Conservation (phyloP, 176 grass and related monocot species). For the Leersia perrieri region DNA sequence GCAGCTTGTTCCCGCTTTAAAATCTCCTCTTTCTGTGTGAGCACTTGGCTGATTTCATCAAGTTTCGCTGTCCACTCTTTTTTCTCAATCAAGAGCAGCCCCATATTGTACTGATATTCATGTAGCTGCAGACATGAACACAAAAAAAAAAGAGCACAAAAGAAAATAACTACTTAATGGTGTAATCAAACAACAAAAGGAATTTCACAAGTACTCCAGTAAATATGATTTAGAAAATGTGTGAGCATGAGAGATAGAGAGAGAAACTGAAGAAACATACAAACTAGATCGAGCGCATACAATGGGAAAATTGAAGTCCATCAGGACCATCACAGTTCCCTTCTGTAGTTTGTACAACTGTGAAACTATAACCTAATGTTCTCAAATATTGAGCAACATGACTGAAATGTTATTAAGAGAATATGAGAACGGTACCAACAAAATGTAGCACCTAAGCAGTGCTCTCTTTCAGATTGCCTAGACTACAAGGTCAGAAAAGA, state of each 20-base stretch:
- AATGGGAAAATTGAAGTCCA: not conserved
- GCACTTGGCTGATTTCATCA: constrained; percentile 59
- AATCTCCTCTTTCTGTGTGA: constrained; percentile 67
- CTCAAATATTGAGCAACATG: not conserved
- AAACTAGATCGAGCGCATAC: not conserved
- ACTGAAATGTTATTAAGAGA: not conserved
- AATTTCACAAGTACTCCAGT: not conserved
- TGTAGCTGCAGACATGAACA: constrained; percentile 59
- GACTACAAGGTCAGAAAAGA: not conserved
- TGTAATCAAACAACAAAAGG: not conserved
- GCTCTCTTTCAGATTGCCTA: not conserved
- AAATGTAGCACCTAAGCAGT: not conserved
- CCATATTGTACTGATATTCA: constrained; percentile 96
- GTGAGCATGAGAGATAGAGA: not conserved
- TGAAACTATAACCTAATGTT: not conserved
- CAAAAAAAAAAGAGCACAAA: not conserved
- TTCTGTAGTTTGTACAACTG: not conserved
- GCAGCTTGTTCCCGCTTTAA: constrained; percentile 78
- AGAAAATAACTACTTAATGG: constrained; percentile 20
- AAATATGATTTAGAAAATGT: not conserved
- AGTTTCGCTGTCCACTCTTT: constrained; percentile 74
- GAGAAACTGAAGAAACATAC: not conserved
- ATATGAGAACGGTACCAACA: not conserved
- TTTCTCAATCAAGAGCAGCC: constrained; percentile 90
- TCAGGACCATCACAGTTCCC: too few relatives aligned